phyloP scores from a whole-genome alignment of 2,329 filamentous ascomycete genomes.

The Sporothrix pseudoabietina region DNA sequence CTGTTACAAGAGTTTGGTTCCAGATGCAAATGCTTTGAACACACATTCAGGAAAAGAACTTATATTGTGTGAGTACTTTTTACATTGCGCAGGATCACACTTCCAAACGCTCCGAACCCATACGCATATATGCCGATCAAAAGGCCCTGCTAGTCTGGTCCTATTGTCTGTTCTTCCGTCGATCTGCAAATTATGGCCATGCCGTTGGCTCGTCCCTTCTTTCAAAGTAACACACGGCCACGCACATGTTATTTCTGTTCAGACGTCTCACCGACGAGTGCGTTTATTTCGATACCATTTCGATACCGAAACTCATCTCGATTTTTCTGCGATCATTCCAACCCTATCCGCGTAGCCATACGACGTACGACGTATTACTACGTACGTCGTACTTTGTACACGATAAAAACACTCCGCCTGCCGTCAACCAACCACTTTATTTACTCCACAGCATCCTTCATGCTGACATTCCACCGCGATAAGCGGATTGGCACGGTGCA shows the following conservation, averaged over 20 bases:
- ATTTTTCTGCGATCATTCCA: not conserved
- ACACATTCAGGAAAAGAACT: not conserved
- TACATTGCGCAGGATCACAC: slow-evolving; percentile 4
- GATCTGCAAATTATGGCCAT: not conserved
- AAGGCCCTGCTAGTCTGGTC: slow-evolving; percentile 12
- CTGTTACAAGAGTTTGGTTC: not conserved
- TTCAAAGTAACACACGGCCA: not conserved
- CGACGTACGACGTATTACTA: no score
- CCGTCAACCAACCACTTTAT: not conserved
- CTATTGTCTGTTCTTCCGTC: slow-evolving; percentile 19
- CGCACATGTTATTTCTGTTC: not conserved
- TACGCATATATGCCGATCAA: not conserved
- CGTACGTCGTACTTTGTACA: no score
- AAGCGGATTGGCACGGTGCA: slow-evolving; percentile 12
- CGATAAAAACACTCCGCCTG: not conserved
- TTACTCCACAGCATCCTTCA: not conserved
- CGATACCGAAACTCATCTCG: not conserved
- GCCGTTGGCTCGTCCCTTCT: slow-evolving; percentile 20
- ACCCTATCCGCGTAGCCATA: not conserved
- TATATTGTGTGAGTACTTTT: not conserved
- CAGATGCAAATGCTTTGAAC: not conserved
- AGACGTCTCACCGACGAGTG: not conserved
- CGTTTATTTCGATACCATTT: not conserved
- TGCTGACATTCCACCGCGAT: not conserved
- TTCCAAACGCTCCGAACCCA: not conserved